A percentile compares a stretch with the other conserved stretches of the same genome.
Evolutionary conservation across 1,284 basidiomycete species (phyloP).

Genomic region (Puccinia triticina): DNA sequence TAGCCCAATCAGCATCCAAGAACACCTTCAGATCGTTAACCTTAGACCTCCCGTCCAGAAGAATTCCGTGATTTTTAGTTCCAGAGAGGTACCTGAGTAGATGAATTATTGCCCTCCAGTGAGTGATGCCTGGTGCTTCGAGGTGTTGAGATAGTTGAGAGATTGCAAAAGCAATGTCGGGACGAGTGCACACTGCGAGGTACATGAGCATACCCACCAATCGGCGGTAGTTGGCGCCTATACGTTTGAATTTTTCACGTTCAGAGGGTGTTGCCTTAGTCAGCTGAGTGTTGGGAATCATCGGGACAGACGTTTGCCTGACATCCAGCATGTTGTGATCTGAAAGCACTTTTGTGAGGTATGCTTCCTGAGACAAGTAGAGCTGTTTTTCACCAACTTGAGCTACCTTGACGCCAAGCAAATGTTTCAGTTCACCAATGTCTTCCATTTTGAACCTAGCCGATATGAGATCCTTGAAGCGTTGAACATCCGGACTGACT

Average conservation of each 20-base stretch:
- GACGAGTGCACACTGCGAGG: too few species aligned
- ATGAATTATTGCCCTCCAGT: conserved; percentile 12
- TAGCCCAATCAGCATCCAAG: conserved; percentile 21
- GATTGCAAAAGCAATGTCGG: not conserved
- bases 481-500: too few species aligned
- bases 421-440: not conserved
- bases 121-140: not conserved
- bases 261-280: not conserved
- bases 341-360: not conserved
- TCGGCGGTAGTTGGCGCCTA: conserved; percentile 5
- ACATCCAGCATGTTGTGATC: not conserved
- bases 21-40: not conserved
- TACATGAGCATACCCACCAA: not conserved
- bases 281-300: not conserved
- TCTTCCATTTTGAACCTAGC: too few species aligned
- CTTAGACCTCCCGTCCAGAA: too few species aligned
- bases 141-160: conserved; percentile 11
- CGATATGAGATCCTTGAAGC: too few species aligned
- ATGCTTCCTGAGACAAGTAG: too few species aligned
- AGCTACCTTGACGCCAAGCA: not conserved
- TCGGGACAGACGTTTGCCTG: not conserved
- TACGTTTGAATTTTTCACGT: not conserved
- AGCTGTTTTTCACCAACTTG: not conserved
- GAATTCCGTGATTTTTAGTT: not conserved
- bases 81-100: conserved; percentile 3